Percentiles rank a stretch among this genome's conserved stretches.
Conservation (phyloP, 2,329 filamentous ascomycete genomes). For the Phialophora verrucosa region DNA sequence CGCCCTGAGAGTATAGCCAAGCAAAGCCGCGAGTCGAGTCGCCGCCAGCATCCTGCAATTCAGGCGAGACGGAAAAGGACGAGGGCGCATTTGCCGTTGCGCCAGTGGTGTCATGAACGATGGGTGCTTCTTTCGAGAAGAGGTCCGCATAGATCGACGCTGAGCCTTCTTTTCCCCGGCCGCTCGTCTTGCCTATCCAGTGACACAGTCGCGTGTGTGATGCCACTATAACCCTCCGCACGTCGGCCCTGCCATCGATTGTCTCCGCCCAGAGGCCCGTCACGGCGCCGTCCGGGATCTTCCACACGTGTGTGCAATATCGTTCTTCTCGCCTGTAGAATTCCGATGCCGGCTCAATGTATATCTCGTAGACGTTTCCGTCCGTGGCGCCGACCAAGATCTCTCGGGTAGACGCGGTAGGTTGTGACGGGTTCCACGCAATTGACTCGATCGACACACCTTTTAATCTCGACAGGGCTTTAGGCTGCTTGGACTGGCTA, state of each 20-base stretch:
- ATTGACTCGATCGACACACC: constrained; percentile 87
- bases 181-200: constrained; percentile 76
- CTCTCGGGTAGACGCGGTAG: constrained; percentile 91
- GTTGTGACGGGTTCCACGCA: constrained; percentile 92
- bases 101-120: constrained; percentile 72
- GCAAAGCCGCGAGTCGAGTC: constrained; percentile 72
- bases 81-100: constrained; percentile 66
- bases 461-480: constrained; percentile 78
- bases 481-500: constrained; percentile 87
- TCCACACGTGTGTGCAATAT: constrained; percentile 83
- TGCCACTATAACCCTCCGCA: constrained; percentile 77
- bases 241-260: constrained; percentile 70
- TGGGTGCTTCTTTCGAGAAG: constrained; percentile 84
- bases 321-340: constrained; percentile 96
- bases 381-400: constrained; percentile 91
- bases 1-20: constrained; percentile 86
- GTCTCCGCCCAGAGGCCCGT: constrained; percentile 85
- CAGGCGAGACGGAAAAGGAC: constrained; percentile 75
- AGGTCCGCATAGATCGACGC: constrained; percentile 84
- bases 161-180: constrained; percentile 75
- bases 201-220: constrained; percentile 81
- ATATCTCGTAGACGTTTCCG: constrained; percentile 92
- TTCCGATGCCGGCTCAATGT: constrained; percentile 90
- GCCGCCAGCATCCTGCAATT: constrained; percentile 60
- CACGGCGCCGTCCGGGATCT: constrained; percentile 79